Evolutionary conservation across 192 early-diverging fungal genomes (phyloP), one percentile per base, ranked within the genome.

Genomic region (Cetraspora pellucida): DNA sequence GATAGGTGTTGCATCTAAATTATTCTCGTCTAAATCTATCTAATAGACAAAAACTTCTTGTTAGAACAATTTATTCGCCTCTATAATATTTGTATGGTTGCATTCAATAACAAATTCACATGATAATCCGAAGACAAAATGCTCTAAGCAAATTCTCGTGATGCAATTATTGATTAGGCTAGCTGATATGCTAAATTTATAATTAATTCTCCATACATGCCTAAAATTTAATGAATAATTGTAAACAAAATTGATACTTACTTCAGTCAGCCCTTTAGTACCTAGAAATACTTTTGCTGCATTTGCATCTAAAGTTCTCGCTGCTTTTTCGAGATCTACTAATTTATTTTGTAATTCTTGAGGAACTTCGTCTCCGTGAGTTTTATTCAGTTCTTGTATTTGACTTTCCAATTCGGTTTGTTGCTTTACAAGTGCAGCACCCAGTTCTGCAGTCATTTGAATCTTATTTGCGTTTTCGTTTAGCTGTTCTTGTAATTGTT

Each of bases 401-500:
- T 54, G 58, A 47, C 63, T 28, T 47, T 50, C 61, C 8, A 75
- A 31, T 58, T 46, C 44, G 2, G 16, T 7, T 50, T 75, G 27
- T 63, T 75, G 74, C 19, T 63, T 27, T 47, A 75, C 45, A 43
- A 75, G 44, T 3, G 31, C 23, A 27, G 61, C 43, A 63, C 74
- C 74, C 43, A 63, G 63, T 25, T 60, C 74, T 14, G 74, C 74
- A 5, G 74, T 75, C 10, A 46, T 25, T 47, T 31, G 57, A 10
- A 64, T 75, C 27, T 64, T 43, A 1, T 65, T 63, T 49, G 11
- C 6, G 47, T 64, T 61, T 27, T 75, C 73, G 5, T 47, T 59
- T 64, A 75, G 17, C 30, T 64, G 73, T 19, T 75, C 73, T 52
- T 75, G 73, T 64, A 75, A 64, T 21, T 75, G 50, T 63, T 75